Base-by-base conservation (phyloP, 352 stramenopile genomes). In the Plasmopara viticola region DNA sequence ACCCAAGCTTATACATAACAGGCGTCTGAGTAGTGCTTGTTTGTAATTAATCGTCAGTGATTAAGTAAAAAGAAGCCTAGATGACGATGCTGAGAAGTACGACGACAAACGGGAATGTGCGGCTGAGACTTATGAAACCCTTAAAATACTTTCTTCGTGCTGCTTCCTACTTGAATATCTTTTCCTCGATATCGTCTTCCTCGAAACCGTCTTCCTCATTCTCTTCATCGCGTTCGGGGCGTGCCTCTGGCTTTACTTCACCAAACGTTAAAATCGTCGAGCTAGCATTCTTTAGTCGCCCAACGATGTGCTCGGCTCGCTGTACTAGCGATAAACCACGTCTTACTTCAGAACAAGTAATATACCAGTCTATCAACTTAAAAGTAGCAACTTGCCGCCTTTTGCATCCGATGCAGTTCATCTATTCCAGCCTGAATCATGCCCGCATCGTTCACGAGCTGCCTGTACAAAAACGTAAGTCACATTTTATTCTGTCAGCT, bases 341-440 rank as follows among this genome's bases (percentile, higher is more conserved):
- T 43, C 15, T 9, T 14, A 9, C 28, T 30, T 50, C 9, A 53
- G 20, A 37, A 28, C 17, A 54, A 20, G 4, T 9, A 13, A 29
- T 20, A 8, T 5, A 35, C 10, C 31, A 35, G 31, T 35, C 31
- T 10, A 40, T 10, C 25, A 35, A 8, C 18, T 43, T 52, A 4
- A 2, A 10, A 31, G 5, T 35, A 34, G 9, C 34, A 53, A 43
- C 65, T 10, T 44, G 86, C 78, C 58, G 40, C 43, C 48, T 86
- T 72, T 59, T 90, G 78, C 34, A 70, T 69, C 13, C 59, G 57
- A 43, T 86, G 44, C 18, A 90, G 57, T 28, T 81, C 62, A 9
- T 85, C 66, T 57, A 90, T 66, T 49, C 82, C 78, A 8, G 53
- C 64, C 63, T 86, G 78, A 41, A 90, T 84, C 52, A 52, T 68